These are phyloP conservation scores for Seminavis robusta DNA, from an alignment of 108 stramenopile genomes.

Conservation along the genomic window DNA sequence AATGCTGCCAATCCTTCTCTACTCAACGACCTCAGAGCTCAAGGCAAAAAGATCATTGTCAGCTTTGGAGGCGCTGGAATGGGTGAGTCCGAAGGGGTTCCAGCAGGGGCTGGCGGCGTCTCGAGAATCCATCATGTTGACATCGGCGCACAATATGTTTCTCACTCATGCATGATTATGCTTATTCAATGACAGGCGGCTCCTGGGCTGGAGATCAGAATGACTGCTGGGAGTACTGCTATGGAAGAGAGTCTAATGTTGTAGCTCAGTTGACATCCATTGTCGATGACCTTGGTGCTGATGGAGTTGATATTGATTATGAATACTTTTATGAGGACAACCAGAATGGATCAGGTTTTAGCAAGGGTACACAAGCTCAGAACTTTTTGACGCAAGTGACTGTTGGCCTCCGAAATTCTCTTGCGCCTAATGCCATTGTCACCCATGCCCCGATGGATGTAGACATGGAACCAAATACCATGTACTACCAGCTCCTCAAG, in stretches of 20 bases:
- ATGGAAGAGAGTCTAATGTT: slow-evolving; percentile 44
- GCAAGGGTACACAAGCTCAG: slow-evolving; percentile 29
- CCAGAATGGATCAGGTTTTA: slow-evolving; percentile 18
- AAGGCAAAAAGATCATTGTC: slow-evolving; percentile 61
- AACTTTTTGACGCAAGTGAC: slow-evolving; percentile 36
- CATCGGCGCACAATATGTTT: no score
- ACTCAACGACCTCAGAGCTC: slow-evolving; percentile 32
- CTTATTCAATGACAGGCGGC: no score
- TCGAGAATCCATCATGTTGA: no score
- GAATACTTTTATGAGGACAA: slow-evolving; percentile 60
- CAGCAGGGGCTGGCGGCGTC: no score
- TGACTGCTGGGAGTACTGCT: slow-evolving; percentile 77
- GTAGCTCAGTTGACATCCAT: slow-evolving; percentile 39
- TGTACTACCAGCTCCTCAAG: slow-evolving; percentile 40
- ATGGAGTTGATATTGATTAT: slow-evolving; percentile 68
- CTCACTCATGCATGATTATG: no score
- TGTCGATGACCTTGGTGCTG: slow-evolving; percentile 36
- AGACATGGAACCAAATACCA: slow-evolving; percentile 36
- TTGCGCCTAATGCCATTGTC: slow-evolving; percentile 33
- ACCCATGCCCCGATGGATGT: slow-evolving; percentile 66
- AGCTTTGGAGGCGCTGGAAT: slow-evolving; percentile 69
- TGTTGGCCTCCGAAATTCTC: slow-evolving; percentile 28
- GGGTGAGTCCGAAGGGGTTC: no score
- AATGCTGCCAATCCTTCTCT: slow-evolving; percentile 29
- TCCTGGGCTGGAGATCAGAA: slow-evolving; percentile 43